Evolutionary conservation across 148 eudicot genomes (phyloP), one percentile per base, ranked within the genome.

Genomic region (Silene uniflora): DNA sequence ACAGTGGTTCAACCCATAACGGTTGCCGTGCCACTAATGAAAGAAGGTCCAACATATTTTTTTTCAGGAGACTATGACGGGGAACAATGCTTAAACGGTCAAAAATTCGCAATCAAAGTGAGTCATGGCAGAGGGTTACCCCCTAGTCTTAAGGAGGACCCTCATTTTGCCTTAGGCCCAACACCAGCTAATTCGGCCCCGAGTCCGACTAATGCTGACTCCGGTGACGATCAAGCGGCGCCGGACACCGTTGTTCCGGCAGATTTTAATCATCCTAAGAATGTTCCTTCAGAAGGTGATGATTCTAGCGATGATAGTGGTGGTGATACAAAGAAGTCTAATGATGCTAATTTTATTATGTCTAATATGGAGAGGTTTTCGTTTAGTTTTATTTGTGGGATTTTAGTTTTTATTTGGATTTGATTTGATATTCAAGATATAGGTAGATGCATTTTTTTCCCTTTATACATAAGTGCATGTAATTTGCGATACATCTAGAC

Each of bases 51-150:
- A 0, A 90, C 89, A 0, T 94, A 90, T 25, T 94, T 91, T 77
- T 91, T 94, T 83, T 94, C 98, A 5, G 84, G 97, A 6, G 89
- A 90, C 76, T 94, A 94, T 59, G 98, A 94, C 35, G 98, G 98
- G 0, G 90, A 89, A 52, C 98, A 94, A 63, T 94, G 98, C 75
- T 71, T 76, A 52, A 75, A 79, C 24, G 97, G 98, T 12, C 93
- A 88, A 63, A 87, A 77, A 42, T 86, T 94, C 13, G 75, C 79
- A 32, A 86, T 94, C 59, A 89, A 88, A 18, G 98, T 94, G 35
- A 84, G 92, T 0, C 79, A 88, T 56, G 98, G 98, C 0, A 81
- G 85, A 72, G 98, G 98, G 11, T 69, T 94, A 72, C 97, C 98
- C 7, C 77, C 84, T 0, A 83, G 86, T 61, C 80, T 93, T 4